These are phyloP conservation scores for Claviceps paspali DNA, from an alignment of 2,329 filamentous ascomycete genomes.

Conservation along the genomic window DNA sequence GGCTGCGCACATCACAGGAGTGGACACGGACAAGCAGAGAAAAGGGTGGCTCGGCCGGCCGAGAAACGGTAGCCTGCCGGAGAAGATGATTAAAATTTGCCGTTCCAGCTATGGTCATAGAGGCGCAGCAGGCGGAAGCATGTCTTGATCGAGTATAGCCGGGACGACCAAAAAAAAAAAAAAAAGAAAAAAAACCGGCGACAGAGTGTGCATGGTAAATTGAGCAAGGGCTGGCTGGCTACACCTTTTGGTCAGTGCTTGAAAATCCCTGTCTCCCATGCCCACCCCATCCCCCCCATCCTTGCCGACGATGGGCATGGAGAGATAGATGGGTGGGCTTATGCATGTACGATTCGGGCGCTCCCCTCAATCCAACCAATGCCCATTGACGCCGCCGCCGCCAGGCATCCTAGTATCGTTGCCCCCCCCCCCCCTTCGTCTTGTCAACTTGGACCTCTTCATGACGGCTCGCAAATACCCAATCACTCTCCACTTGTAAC, in stretches of 20 bases:
- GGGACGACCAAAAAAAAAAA: neutral
- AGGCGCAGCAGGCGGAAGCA: neutral
- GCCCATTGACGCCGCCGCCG: neutral
- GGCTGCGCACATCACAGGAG: neutral
- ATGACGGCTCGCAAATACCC: too few species aligned
- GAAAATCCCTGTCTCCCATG: neutral
- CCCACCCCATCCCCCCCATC: slow-evolving; percentile 1
- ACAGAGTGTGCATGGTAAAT: neutral
- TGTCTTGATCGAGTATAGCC: neutral
- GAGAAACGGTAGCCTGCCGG: slow-evolving; percentile 5
- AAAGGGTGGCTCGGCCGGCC: slow-evolving; percentile 4
- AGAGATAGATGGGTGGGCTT: slow-evolving; percentile 6
- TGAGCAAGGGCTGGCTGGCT: neutral
- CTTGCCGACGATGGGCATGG: slow-evolving; percentile 6
- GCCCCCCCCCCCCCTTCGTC: too few species aligned
- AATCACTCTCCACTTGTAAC: neutral
- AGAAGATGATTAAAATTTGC: slow-evolving; percentile 1
- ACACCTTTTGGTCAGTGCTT: neutral
- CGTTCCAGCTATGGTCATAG: neutral
- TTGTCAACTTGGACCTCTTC: neutral
- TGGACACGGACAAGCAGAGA: neutral
- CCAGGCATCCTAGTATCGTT: too few species aligned
- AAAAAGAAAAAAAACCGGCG: neutral
- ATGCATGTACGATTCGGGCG: slow-evolving; percentile 7
- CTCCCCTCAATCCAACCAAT: slow-evolving; percentile 5